Evolutionary conservation across 2,329 filamentous ascomycete genomes (phyloP), one percentile per base, ranked within the genome.

Genomic region (Calonectria multiphialidica): DNA sequence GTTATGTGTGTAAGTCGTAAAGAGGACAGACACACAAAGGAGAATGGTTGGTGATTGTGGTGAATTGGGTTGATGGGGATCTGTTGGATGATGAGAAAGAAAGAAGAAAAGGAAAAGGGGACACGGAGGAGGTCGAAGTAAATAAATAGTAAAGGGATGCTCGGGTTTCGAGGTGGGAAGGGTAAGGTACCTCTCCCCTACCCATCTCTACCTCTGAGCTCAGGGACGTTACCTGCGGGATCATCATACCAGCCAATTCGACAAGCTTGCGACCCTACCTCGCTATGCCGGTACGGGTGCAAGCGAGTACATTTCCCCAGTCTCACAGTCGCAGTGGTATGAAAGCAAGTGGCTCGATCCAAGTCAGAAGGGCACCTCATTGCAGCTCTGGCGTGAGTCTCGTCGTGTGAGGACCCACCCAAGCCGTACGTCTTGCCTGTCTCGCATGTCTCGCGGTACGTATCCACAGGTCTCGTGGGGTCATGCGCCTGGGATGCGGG

Each of bases 61-160:
- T 74, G 75, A 74, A 75, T 75, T 80, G 74, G 71, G 25, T 71
- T 72, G 57, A 72, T 70, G 68, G 53, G 71, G 81, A 68, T 74
- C 70, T 74, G 72, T 74, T 66, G 73, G 70, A 74, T 73, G 72
- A 72, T 65, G 69, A 74, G 57, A 71, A 72, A 70, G 77, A 68
- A 71, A 75, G 76, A 73, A 73, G 75, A 69, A 75, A 77, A 75
- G 72, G 72, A 73, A 65, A 69, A 66, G 57, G 70, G 72, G 74
- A 61, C 72, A 76, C 72, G 68, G 66, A 75, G 71, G 78, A 73
- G 74, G 76, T 75, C 35, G 47, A 78, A 78, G 72, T 73, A 78
- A 69, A 70, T 66, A 72, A 69, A 68, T 66, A 72, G 44, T 47
- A 23, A 47, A 72, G 69, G 73, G 68, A 75, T 72, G 71, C 62